phyloP scores from a whole-genome alignment of 495 filamentous ascomycete genomes.

The Penicillium paxilli region DNA sequence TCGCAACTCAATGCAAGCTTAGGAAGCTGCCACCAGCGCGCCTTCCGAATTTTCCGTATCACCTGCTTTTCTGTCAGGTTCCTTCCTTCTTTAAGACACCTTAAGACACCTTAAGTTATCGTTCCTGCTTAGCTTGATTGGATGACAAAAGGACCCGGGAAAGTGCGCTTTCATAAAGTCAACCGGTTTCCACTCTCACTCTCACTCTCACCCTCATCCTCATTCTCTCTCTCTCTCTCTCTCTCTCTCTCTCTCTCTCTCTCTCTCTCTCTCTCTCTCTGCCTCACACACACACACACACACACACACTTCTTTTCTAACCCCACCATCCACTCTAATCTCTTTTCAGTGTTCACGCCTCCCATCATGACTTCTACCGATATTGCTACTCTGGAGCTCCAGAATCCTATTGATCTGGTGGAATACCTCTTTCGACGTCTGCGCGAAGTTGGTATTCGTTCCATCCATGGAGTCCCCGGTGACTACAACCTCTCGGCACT shows the following conservation, averaged over 20 bases:
- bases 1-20: background rate
- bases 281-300: no score
- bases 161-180: no score
- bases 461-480: constrained; percentile 67
- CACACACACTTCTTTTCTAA: background rate
- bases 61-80: background rate
- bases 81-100: background rate
- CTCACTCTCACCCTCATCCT: background rate
- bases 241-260: background rate
- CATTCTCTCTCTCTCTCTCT: no score
- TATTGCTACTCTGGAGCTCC: constrained; percentile 54
- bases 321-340: background rate
- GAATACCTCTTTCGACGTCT: constrained; percentile 67
- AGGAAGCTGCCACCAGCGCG: background rate
- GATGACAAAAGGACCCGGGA: no score
- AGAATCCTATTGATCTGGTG: constrained; percentile 55
- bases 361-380: constrained; percentile 46
- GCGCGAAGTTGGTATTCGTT: constrained; percentile 59
- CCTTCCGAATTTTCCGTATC: constrained; percentile 10
- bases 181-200: background rate
- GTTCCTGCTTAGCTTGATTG: no score
- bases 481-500: constrained; percentile 57
- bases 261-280: background rate
- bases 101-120: no score
- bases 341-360: constrained; percentile 1